These are phyloP conservation scores for Diaporthe destruens DNA, from an alignment of 2,329 filamentous ascomycete species.

Conservation along the genomic window DNA sequence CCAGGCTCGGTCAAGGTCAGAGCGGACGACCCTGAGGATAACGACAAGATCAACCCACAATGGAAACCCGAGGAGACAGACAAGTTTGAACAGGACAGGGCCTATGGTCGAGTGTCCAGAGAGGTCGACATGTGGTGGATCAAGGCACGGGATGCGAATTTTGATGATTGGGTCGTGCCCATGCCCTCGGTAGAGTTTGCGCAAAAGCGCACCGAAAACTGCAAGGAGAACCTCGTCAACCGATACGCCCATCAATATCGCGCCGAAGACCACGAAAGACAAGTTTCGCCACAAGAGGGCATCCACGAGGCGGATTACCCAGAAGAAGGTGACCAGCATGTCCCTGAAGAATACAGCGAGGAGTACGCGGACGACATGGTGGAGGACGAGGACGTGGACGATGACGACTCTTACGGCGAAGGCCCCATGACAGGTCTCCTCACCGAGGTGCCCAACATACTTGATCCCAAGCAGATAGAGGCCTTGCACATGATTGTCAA, in stretches of 20 bases:
- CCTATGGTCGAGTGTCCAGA: slow-evolving; percentile 71
- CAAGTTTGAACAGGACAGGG: slow-evolving; percentile 70
- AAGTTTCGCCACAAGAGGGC: slow-evolving; percentile 51
- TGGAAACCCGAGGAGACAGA: slow-evolving; percentile 66
- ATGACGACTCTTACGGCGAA: slow-evolving; percentile 84
- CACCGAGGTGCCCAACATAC: slow-evolving; percentile 93
- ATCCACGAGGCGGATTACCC: slow-evolving; percentile 55
- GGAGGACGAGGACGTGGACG: slow-evolving; percentile 76
- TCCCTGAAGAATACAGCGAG: slow-evolving; percentile 49
- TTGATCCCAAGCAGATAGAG: slow-evolving; percentile 95
- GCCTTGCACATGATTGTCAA: slow-evolving; percentile 98
- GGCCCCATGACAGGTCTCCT: slow-evolving; percentile 85
- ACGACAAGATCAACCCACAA: slow-evolving; percentile 59
- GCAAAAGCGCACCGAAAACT: slow-evolving; percentile 67
- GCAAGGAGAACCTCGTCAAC: slow-evolving; percentile 70
- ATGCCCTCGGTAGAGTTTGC: slow-evolving; percentile 74
- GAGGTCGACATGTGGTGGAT: slow-evolving; percentile 77
- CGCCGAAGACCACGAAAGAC: slow-evolving; percentile 55
- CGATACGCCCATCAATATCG: slow-evolving; percentile 63
- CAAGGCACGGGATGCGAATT: slow-evolving; percentile 70
- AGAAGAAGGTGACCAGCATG: slow-evolving; percentile 51
- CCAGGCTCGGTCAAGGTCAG: slow-evolving; percentile 51
- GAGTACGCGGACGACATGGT: slow-evolving; percentile 62
- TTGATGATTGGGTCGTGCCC: slow-evolving; percentile 67
- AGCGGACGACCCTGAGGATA: slow-evolving; percentile 52